A percentile compares a stretch with the other conserved stretches of the same genome.
phyloP scores from a whole-genome alignment of 2,329 filamentous ascomycete genomes.

The Cercospora sp. region DNA sequence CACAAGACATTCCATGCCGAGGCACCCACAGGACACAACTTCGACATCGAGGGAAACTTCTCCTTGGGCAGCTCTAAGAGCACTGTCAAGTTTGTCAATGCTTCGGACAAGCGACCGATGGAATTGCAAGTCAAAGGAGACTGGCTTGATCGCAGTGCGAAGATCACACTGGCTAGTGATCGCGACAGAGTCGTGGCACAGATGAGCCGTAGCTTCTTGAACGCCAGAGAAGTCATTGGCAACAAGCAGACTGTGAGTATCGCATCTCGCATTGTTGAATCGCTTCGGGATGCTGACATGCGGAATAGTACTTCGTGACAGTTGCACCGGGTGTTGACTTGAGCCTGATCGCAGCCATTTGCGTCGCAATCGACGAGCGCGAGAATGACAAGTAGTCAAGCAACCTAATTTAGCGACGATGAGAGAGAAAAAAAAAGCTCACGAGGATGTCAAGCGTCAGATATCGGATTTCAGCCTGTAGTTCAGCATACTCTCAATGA shows the following conservation, averaged over 20 bases:
- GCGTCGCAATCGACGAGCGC: constrained; percentile 68
- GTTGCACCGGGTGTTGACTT: constrained; percentile 67
- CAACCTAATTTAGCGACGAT: too few species aligned
- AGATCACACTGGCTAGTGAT: constrained; percentile 52
- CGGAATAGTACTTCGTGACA: constrained; percentile 56
- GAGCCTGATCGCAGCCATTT: constrained; percentile 65
- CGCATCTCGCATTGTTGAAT: too few species aligned
- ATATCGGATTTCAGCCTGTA: neutral
- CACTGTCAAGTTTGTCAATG: constrained; percentile 59
- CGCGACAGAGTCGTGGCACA: constrained; percentile 55
- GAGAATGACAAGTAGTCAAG: constrained; percentile 50
- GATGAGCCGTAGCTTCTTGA: constrained; percentile 62
- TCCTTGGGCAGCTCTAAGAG: constrained; percentile 56
- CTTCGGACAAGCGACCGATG: constrained; percentile 46
- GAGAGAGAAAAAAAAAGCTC: constrained; percentile 25
- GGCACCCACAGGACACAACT: constrained; percentile 27
- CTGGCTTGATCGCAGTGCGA: constrained; percentile 59
- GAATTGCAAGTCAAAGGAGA: constrained; percentile 61
- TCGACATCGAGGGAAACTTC: constrained; percentile 52
- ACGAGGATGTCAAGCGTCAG: constrained; percentile 52
- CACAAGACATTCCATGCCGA: constrained; percentile 57
- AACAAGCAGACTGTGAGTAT: constrained; percentile 58
- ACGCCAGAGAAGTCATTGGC: constrained; percentile 58
- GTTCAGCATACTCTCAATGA: neutral
- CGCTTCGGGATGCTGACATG: constrained; percentile 6